Percentiles rank a stretch among this genome's conserved stretches.
Conservation (phyloP, 176 grass and related monocot genomes). For the Aegilops speltoides region DNA sequence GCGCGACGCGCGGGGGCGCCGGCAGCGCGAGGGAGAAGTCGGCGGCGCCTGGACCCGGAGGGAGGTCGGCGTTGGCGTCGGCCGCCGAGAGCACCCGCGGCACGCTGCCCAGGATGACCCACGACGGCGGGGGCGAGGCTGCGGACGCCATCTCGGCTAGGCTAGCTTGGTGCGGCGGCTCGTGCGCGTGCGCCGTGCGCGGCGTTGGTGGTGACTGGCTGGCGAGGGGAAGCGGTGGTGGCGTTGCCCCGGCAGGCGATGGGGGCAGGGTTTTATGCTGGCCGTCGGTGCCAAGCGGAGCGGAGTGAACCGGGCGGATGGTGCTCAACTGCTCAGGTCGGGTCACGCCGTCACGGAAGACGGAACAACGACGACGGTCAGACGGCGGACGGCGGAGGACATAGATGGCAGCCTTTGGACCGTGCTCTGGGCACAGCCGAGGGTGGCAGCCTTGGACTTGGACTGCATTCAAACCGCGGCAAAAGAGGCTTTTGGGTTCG, state of each 20-base stretch:
- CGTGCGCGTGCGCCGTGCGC: neutral
- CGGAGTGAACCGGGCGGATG: too few relatives aligned
- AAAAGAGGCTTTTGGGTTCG: too few relatives aligned
- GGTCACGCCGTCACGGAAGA: too few relatives aligned
- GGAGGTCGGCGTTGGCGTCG: neutral
- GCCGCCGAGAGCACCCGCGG: neutral
- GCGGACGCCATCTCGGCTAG: neutral
- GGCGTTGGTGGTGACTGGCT: neutral
- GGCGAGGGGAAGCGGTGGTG: neutral
- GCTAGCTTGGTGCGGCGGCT: neutral
- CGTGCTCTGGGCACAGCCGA: too few relatives aligned
- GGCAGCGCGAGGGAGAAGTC: constrained; percentile 13
- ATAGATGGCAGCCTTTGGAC: too few relatives aligned
- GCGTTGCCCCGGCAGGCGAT: neutral
- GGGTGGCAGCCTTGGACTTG: too few relatives aligned
- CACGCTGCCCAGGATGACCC: constrained; percentile 17
- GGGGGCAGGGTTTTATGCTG: neutral
- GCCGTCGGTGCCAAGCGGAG: too few relatives aligned
- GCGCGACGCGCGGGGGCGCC: neutral
- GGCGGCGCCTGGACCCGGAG: neutral
- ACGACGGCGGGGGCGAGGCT: neutral
- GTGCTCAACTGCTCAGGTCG: neutral
- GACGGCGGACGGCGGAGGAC: too few relatives aligned
- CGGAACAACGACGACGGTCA: too few relatives aligned
- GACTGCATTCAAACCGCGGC: too few relatives aligned